Conservation (phyloP, 1,284 basidiomycete genomes). For the Leccinum pachyderme region DNA sequence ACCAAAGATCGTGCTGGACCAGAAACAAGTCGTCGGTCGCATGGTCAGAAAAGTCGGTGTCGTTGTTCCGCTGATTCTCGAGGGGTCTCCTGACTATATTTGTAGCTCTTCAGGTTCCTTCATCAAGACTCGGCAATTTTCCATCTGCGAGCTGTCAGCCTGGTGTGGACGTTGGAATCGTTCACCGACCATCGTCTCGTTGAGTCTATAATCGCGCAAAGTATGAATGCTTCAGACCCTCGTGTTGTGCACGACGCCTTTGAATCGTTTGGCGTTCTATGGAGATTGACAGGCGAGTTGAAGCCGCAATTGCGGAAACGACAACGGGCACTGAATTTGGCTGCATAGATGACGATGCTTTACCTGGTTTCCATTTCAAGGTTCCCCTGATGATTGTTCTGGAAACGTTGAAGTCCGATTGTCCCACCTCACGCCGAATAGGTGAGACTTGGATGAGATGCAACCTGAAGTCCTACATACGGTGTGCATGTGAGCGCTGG, state of each 20-base stretch:
- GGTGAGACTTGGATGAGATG: conserved; percentile 97
- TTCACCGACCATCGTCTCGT: conserved; percentile 62
- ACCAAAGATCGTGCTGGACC: conserved; percentile 55
- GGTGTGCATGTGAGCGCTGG: conserved; percentile 47
- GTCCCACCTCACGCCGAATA: conserved; percentile 70
- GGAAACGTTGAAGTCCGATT: conserved; percentile 76
- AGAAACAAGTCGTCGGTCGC: conserved; percentile 50
- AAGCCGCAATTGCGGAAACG: not conserved
- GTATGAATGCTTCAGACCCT: conserved; percentile 55
- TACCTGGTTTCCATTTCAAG: conserved; percentile 81
- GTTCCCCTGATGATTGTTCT: conserved; percentile 86
- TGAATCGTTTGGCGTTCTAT: conserved; percentile 89
- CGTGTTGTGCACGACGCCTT: conserved; percentile 60
- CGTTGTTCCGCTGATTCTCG: not conserved
- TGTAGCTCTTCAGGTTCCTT: conserved; percentile 76
- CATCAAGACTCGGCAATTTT: conserved; percentile 65
- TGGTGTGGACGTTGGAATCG: conserved; percentile 85
- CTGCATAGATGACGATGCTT: conserved; percentile 70
- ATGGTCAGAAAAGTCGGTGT: conserved; percentile 52
- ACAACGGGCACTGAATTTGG: conserved; percentile 5
- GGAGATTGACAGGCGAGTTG: conserved; percentile 79
- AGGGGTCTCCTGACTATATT: conserved; percentile 5
- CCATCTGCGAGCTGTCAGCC: conserved; percentile 78
- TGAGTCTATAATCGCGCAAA: conserved; percentile 74
- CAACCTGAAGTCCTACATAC: conserved; percentile 85